Evolutionary conservation across 495 filamentous ascomycete genomes (phyloP), one percentile per base, ranked within the genome.

Genomic region (Trichocladium uniseriatum): DNA sequence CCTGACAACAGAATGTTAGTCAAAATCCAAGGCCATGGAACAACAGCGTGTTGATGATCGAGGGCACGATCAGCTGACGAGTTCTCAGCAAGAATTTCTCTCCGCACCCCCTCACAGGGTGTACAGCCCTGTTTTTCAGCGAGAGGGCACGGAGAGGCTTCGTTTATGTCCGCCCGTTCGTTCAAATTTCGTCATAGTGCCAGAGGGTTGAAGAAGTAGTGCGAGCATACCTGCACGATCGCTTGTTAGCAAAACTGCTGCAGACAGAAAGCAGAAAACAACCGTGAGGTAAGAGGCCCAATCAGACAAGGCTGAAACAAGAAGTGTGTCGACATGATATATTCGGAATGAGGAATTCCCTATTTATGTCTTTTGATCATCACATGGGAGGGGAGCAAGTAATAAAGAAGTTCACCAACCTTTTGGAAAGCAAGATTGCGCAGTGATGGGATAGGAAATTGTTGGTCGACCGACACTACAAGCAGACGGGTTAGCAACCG

Each of bases 241-340:
- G 38, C 43, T 27, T 61, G 64, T 74, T 68, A 76, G 66, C 68
- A 58, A 44, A 22, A 4, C 43, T 49, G 50, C n/a, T 55, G 47
- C 34, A 46, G 34, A 54, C 38, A 53, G 14, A 54, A 60, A 65
- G 53, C 44, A 57, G 53, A 36, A 61, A 58, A 54, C 51, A 58
- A 57, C 34, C 49, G 39, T 47, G 46, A 29, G 43, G 52, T 36
- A 62, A 42, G 52, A 50, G 27, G 45, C 43, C 52, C 32, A 64
- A 53, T 94, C 89, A 95, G 89, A 94, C 89, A 94, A 94, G 89
- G 89, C 89, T 94, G 89, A 95, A 94, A 94, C 88, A 85, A 76
- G 31, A 85, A 76, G 31, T 52, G 77, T 77, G 77, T 94, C 89
- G 75, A 91, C 87, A 94, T 82, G 61, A 64, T 81, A 67, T 79